phyloP scores from a whole-genome alignment of 23 red algal species.

The Gracilaria caudata region DNA sequence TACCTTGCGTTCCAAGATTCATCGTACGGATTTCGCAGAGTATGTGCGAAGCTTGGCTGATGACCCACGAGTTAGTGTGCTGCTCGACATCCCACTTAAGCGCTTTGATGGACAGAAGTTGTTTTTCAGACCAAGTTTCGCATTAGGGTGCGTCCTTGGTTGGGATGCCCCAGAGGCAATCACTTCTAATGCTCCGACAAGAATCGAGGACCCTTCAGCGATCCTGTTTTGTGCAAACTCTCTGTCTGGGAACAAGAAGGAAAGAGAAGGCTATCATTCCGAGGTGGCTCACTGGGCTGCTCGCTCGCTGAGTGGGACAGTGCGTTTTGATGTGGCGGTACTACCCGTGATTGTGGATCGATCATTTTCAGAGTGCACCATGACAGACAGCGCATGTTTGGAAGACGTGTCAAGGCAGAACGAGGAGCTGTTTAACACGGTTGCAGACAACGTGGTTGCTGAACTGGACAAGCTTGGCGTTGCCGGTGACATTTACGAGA shows the following conservation, averaged over 20 bases:
- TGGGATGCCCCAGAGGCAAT: slow-evolving; percentile 6
- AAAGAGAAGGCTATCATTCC: neutral
- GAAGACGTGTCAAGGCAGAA: neutral
- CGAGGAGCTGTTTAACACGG: slow-evolving; percentile 7
- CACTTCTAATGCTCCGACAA: neutral
- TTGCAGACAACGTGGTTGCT: slow-evolving; percentile 26
- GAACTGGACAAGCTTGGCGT: slow-evolving; percentile 43
- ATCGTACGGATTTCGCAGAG: neutral
- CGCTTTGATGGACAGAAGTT: slow-evolving; percentile 41
- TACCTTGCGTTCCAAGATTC: neutral
- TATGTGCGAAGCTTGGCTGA: slow-evolving; percentile 16
- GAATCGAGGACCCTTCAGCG: neutral
- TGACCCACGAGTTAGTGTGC: slow-evolving; percentile 2
- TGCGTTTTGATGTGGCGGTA: slow-evolving; percentile 50
- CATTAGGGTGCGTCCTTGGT: slow-evolving; percentile 30
- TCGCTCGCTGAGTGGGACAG: slow-evolving; percentile 29
- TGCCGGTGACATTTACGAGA: neutral
- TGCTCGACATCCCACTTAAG: neutral
- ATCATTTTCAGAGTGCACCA: slow-evolving; percentile 25
- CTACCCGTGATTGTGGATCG: slow-evolving; percentile 28
- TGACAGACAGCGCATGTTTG: neutral
- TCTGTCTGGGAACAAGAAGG: slow-evolving; percentile 50
- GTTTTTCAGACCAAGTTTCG: slow-evolving; percentile 3
- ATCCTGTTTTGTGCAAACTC: slow-evolving; percentile 41
- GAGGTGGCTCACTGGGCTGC: slow-evolving; percentile 64